phyloP scores from a whole-genome alignment of 139 green algal species.

The Medakamo hakoo region DNA sequence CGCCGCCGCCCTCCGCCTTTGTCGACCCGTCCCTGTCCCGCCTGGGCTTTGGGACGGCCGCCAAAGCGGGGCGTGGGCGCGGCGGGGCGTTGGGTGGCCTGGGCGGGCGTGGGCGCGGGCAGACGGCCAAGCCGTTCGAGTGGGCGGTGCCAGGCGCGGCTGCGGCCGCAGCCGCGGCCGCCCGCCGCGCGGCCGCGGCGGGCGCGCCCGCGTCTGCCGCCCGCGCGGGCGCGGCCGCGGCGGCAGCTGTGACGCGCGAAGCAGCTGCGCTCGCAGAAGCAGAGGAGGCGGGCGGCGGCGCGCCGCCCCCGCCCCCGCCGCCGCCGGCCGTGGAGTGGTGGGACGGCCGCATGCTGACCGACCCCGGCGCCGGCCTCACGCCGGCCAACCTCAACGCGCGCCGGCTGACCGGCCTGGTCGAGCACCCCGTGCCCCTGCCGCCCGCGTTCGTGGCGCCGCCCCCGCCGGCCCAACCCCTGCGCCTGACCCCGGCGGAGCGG shows the following conservation, averaged over 20 bases:
- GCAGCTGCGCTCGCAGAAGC: no score
- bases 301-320: no score
- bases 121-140: no score
- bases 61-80: not conserved
- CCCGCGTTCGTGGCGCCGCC: slow-evolving; percentile 64
- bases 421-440: slow-evolving; percentile 80
- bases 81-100: no score
- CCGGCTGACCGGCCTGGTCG: slow-evolving; percentile 52
- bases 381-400: slow-evolving; percentile 6
- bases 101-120: no score
- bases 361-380: slow-evolving; percentile 3
- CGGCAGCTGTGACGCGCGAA: no score
- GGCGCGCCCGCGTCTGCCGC: no score
- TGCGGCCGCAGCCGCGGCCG: no score
- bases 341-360: slow-evolving; percentile 43
- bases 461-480: slow-evolving; percentile 55
- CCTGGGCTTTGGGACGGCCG: not conserved
- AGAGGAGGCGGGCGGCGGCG: no score
- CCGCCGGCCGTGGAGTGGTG: slow-evolving; percentile 64
- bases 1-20: not conserved
- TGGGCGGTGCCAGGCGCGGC: no score
- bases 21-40: not conserved
- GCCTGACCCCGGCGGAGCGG: slow-evolving; percentile 33
- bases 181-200: no score
- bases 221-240: no score